Evolutionary conservation across 805 yeast species (phyloP).

Genomic region (Ogataea chonburiensis): DNA sequence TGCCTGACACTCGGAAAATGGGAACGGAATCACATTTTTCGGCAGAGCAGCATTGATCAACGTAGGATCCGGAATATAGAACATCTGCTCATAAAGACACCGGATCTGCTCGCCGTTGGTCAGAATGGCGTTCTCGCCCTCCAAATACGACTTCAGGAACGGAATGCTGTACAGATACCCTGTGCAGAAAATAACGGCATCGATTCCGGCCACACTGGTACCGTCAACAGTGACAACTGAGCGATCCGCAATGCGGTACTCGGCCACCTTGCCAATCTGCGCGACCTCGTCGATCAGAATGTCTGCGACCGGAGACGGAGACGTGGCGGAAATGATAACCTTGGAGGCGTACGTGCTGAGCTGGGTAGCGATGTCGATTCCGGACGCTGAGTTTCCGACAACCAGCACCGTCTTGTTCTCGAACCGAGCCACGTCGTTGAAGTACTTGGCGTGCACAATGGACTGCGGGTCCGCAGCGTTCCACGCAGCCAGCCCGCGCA

Average conservation of each 20-base stretch:
- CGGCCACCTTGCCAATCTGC: conserved; percentile 26
- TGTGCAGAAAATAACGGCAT: conserved; percentile 65
- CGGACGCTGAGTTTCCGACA: conserved; percentile 61
- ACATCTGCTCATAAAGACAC: conserved; percentile 44
- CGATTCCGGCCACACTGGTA: conserved; percentile 44
- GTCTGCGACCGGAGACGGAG: conserved; percentile 32
- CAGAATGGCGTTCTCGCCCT: conserved; percentile 27
- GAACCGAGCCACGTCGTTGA: conserved; percentile 33
- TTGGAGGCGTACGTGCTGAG: conserved; percentile 30
- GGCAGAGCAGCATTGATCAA: conserved; percentile 42
- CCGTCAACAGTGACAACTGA: conserved; percentile 52
- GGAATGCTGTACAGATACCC: conserved; percentile 73
- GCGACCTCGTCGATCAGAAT: conserved; percentile 27
- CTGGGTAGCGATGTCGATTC: conserved; percentile 53
- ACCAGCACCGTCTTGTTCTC: conserved; percentile 37
- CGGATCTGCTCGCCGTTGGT: conserved; percentile 39
- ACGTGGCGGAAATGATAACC: conserved; percentile 31
- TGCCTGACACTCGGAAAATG: conserved; percentile 50
- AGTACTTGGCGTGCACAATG: conserved; percentile 47
- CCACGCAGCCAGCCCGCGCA: conserved; percentile 41
- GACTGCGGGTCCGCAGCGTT: conserved; percentile 30
- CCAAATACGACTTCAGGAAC: conserved; percentile 43
- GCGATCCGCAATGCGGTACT: conserved; percentile 27
- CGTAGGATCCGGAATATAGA: conserved; percentile 46
- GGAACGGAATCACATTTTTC: conserved; percentile 49